A percentile compares a stretch with the other conserved stretches of the same genome.
phyloP scores from a whole-genome alignment of 129 eudicot species.

The Saposhnikovia divaricata region DNA sequence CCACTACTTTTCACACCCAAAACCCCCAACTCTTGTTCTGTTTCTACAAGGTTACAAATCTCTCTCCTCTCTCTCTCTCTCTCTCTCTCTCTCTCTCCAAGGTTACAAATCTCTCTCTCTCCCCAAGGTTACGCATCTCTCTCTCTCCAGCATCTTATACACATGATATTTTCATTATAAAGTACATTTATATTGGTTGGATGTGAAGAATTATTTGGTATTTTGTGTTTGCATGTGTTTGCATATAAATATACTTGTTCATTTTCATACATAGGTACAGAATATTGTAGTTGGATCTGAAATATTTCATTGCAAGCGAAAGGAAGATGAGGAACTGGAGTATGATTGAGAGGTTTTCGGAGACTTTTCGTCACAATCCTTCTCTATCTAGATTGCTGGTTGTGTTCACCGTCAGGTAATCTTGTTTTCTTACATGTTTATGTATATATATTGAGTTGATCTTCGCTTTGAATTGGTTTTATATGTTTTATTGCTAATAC shows the following conservation, averaged over 20 bases:
- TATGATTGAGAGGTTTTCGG: constrained; percentile 1
- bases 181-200: background rate
- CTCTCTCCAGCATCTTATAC: background rate
- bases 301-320: background rate
- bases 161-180: background rate
- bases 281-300: background rate
- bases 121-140: no score
- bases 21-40: background rate
- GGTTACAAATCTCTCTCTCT: background rate
- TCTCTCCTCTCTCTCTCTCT: background rate
- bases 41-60: background rate
- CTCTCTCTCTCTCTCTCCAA: background rate
- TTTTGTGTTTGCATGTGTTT: background rate
- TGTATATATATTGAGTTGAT: background rate
- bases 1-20: background rate
- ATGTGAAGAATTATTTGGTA: background rate
- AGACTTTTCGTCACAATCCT: constrained; percentile 14
- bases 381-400: constrained; percentile 13
- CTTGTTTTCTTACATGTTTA: background rate
- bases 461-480: background rate
- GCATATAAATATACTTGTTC: background rate
- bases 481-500: no score
- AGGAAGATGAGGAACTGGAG: background rate
- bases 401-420: constrained; percentile 20
- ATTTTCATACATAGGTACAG: background rate